A percentile compares a stretch with the other conserved stretches of the same genome.
phyloP scores from a whole-genome alignment of 2,329 filamentous ascomycete species.

The Aspergillus puulaauensis region DNA sequence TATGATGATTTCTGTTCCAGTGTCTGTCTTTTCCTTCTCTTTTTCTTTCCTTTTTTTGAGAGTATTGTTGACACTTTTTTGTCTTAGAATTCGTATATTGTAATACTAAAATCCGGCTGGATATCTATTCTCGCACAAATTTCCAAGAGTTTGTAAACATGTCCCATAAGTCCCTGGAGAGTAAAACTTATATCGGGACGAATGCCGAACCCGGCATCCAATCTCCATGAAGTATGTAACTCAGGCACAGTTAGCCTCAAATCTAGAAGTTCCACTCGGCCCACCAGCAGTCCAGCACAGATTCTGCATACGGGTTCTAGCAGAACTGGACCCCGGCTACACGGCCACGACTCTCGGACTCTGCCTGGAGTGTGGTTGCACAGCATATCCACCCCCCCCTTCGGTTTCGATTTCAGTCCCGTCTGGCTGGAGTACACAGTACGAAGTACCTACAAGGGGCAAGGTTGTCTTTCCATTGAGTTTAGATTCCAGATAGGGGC shows the following conservation, averaged over 20 bases:
- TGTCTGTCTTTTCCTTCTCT: background rate
- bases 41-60: background rate
- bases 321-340: background rate
- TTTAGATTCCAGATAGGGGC: too few species aligned
- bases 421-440: background rate
- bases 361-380: background rate
- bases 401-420: background rate
- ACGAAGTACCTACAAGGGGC: background rate
- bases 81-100: background rate
- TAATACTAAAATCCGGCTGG: background rate
- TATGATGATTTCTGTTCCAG: background rate
- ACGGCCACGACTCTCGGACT: background rate
- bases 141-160: too few species aligned
- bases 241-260: background rate
- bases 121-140: background rate
- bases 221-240: background rate
- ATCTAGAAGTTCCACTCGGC: background rate
- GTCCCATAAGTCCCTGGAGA: too few species aligned
- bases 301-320: background rate
- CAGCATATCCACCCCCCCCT: background rate
- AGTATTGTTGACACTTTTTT: background rate
- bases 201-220: too few species aligned
- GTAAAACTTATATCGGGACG: too few species aligned
- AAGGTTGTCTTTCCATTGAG: too few species aligned
- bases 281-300: background rate